Conservation (phyloP, 2,329 filamentous ascomycete genomes). For the Exophiala sp. region DNA sequence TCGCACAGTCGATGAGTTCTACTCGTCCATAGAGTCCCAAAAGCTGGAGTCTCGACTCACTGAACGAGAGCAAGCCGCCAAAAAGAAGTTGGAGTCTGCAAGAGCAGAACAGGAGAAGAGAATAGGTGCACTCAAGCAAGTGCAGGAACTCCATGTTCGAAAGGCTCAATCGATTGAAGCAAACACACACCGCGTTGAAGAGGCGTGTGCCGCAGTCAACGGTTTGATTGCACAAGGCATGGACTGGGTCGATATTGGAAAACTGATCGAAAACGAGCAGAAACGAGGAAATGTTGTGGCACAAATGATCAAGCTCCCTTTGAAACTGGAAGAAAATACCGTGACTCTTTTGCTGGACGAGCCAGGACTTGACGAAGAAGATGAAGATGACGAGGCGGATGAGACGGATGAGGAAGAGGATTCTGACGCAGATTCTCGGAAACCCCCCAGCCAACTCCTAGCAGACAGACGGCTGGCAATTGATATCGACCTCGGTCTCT, state of each 20-base stretch:
- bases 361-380: conserved; percentile 56
- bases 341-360: conserved; percentile 75
- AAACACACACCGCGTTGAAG: conserved; percentile 84
- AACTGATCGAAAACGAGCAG: conserved; percentile 82
- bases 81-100: conserved; percentile 78
- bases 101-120: conserved; percentile 76
- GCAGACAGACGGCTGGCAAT: conserved; percentile 53
- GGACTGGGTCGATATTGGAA: conserved; percentile 92
- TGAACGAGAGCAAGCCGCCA: conserved; percentile 75
- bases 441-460: conserved; percentile 26
- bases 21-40: conserved; percentile 91
- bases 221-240: conserved; percentile 87
- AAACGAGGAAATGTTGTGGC: conserved; percentile 76
- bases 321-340: conserved; percentile 85
- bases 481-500: conserved; percentile 76
- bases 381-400: conserved; percentile 54
- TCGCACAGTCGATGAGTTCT: conserved; percentile 91
- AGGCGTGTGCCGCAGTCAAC: conserved; percentile 88
- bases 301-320: conserved; percentile 73
- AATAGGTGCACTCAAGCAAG: conserved; percentile 73
- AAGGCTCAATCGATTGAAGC: conserved; percentile 88
- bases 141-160: conserved; percentile 73
- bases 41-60: conserved; percentile 76
- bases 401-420: conserved; percentile 47
- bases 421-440: conserved; percentile 30